phyloP scores from a whole-genome alignment of 164 flowering plant species.

The Euptelea pleiosperma region DNA sequence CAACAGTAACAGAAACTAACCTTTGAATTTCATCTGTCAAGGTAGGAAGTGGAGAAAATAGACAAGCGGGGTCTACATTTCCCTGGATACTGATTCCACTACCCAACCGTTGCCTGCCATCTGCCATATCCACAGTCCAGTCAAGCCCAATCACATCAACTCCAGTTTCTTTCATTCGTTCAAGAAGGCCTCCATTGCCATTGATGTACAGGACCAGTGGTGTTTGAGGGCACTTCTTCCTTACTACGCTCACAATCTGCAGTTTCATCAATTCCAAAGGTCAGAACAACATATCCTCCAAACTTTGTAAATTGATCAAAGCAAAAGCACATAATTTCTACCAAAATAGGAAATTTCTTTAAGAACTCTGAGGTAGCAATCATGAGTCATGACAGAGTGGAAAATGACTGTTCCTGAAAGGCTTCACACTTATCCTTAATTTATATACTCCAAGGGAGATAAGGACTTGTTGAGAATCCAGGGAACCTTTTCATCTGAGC shows the following conservation, averaged over 20 bases:
- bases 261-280: conserved; percentile 18
- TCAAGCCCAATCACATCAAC: conserved; percentile 98
- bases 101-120: conserved; percentile 84
- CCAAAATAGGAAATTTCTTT: too few species aligned
- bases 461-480: too few species aligned
- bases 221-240: conserved; percentile 65
- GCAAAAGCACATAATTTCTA: neutral
- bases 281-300: neutral
- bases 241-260: conserved; percentile 77
- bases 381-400: neutral
- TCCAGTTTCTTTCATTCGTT: conserved; percentile 88
- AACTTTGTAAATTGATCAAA: too few species aligned
- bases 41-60: conserved; percentile 80
- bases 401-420: neutral
- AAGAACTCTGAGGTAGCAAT: neutral
- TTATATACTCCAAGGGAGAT: too few species aligned
- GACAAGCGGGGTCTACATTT: conserved; percentile 88
- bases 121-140: conserved; percentile 98
- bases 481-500: too few species aligned
- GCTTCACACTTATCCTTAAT: neutral
- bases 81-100: conserved; percentile 74
- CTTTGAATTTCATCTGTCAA: conserved; percentile 82
- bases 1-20: conserved; percentile 29
- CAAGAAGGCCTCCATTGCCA: conserved; percentile 98
- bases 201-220: conserved; percentile 93